Evolutionary conservation across 306 rosid species (phyloP), one percentile per base, ranked within the genome.

Genomic region (Styphnolobium japonicum): DNA sequence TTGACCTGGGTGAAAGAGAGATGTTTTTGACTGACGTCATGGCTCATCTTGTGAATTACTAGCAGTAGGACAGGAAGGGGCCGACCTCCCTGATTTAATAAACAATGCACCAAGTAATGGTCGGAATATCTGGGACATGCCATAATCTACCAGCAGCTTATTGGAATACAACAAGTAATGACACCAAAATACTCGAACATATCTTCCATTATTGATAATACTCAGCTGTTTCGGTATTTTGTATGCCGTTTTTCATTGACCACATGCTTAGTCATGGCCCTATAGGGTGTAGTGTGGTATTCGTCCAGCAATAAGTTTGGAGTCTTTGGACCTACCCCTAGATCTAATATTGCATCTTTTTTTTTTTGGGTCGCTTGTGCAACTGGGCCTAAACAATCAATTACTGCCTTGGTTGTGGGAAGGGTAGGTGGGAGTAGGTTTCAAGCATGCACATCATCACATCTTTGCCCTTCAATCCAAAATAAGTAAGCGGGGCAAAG

Each of bases 81-180:
- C 40, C 14, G 23, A 49, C 34, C 4, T 67, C 73, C 61, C n/a
- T 6, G 45, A 27, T 33, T 53, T 21, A 14, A 61, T 46, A n/a
- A 58, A 61, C 69, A 42, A 58, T 57, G 55, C 27, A 4, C 53
- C 21, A 27, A 27, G 31, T 53, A 10, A 0, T 76, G 52, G 86
- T 73, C 80, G 80, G 80, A 69, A 73, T 66, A 37, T 58, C 4
- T 33, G 71, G 66, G 58, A 42, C 87, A 74, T 74, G 78, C 57
- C 77, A 21, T 66, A 62, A 70, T 15, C 55, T 4, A 57, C 65
- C 16, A 64, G 71, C 66, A 64, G 39, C 4, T 29, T 43, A 12
- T 60, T 5, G 2, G 6, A 34, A 61, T 37, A 22, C 23, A 31
- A 33, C 37, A 10, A 55, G 23, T n/a, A 7, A 39, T 10, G 9